These are phyloP conservation scores for Kwoniella heveanensis DNA, from an alignment of 768 basidiomycete species.

Conservation along the genomic window DNA sequence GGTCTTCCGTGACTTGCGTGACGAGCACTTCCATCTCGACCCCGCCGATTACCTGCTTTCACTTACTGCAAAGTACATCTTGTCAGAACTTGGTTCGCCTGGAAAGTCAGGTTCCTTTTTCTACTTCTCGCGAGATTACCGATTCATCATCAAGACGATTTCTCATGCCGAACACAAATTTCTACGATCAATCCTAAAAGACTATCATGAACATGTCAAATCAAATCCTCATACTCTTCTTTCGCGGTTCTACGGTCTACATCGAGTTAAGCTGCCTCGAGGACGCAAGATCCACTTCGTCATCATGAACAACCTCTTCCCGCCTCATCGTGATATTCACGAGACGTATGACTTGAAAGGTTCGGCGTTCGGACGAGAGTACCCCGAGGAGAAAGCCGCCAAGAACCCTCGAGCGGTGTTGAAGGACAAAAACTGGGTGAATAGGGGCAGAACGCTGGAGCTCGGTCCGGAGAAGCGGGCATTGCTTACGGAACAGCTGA, in stretches of 20 bases:
- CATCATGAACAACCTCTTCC: constrained; percentile 99
- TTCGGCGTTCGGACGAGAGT: constrained; percentile 82
- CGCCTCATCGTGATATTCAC: constrained; percentile 93
- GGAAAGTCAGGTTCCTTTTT: constrained; percentile 99
- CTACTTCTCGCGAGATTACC: constrained; percentile 97
- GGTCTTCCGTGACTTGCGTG: constrained; percentile 93
- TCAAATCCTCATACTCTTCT: constrained; percentile 90
- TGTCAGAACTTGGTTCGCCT: constrained; percentile 95
- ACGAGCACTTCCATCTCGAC: constrained; percentile 91
- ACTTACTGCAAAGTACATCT: constrained; percentile 94
- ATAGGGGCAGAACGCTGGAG: constrained; percentile 72
- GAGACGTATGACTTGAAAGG: constrained; percentile 98
- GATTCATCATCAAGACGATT: constrained; percentile 99
- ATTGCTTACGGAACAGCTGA: constrained; percentile 83
- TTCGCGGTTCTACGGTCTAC: constrained; percentile 93
- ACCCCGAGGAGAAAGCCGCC: constrained; percentile 75
- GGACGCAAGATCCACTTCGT: constrained; percentile 98
- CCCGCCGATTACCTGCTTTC: constrained; percentile 97
- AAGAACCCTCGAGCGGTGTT: constrained; percentile 84
- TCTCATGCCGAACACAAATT: constrained; percentile 93
- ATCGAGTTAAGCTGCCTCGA: constrained; percentile 91
- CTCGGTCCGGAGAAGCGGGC: constrained; percentile 96
- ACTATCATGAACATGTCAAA: constrained; percentile 83
- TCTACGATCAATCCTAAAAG: constrained; percentile 75
- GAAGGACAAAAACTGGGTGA: constrained; percentile 97